Evolutionary conservation across 148 eudicot species (phyloP), one percentile per base, ranked within the genome.

Genomic region (Nyssa sinensis): DNA sequence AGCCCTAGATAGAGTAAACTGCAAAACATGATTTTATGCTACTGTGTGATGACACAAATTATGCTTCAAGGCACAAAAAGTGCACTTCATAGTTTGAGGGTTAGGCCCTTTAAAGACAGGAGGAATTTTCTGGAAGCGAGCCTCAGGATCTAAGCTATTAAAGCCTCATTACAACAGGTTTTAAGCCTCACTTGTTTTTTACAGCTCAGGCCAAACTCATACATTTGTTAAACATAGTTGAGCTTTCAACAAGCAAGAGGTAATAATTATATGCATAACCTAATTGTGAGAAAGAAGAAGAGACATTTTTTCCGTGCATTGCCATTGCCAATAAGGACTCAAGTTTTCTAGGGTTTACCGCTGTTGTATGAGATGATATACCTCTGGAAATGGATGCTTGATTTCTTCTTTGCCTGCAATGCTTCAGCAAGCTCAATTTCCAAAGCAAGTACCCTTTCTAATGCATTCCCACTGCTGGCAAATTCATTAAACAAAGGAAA

Each of bases 361-460:
- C 75, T 32, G 29, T 58, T 31, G 55, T 16, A 33, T 47, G 14
- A 9, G 39, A 66, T 29, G 25, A 81, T 76, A 51, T 79, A 92
- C 99, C 97, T 95, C 81, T 92, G 93, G 75, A 95, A 89, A 71
- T 83, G 88, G 47, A 80, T 69, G 79, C 79, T 85, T 64, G 93
- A 78, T 79, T 87, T 89, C 77, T 82, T 90, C 83, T 95, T 95
- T 67, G 91, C 79, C 85, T 79, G 87, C 72, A 91, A 80, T 68
- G 97, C 86, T 78, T 93, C 97, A 44, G 99, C 99, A 66, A 95
- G 99, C 86, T 95, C 99, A 67, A 95, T 75, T 80, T 92, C 99
- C 87, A 95, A 77, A 61, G 99, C 99, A 71, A 95, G 96, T 25
- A 91, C 96, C 87, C 99, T 85, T 72, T 93, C 99, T 33, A 95